Evolutionary conservation across 768 basidiomycete genomes (phyloP), one percentile per base, ranked within the genome.

Genomic region (Tricholoma flavovirens): DNA sequence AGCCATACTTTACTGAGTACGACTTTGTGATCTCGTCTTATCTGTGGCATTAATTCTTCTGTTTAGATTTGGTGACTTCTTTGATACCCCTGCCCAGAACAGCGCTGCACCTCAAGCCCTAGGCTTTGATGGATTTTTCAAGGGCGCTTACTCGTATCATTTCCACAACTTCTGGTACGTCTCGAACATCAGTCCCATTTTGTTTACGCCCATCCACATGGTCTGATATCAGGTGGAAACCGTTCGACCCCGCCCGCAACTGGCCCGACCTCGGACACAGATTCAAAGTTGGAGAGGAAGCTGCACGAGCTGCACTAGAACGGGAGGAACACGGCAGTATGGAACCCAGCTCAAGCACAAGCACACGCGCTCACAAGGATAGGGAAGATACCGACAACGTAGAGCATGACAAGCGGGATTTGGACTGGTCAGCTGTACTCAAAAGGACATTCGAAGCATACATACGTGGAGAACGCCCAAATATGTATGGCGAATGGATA

Each of bases 371-470:
- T 6, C 11, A 36, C 33, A 38, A 30, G 12, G 40, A 49, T 6
- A 65, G 55, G 26, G 69, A 70, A 26, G 62, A 66, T n/a, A 66
- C 63, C n/a, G 71, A 71, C 22, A 60, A 53, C 24, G 76, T 82
- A 11, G 76, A 74, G 43, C 73, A 77, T 49, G 90, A 93, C 69
- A 85, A 86, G 70, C 76, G 82, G 22, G 91, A 93, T 69, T 71
- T 93, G 53, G 83, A 87, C 66, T 97, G 94, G 95, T 80, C 88
- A 36, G 80, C 87, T 15, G 93, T 96, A 46, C 69, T 96, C 56
- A 98, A 98, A 75, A 77, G 95, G 72, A 93, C 91, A n/a, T 95
- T 96, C 68, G 95, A 98, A 74, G 81, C 83, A 53, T 96, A 90
- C 69, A 69, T 97, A 53, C 78, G 94, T 5, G 88, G 86, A 1